Evolutionary conservation across 345 rosid genomes (phyloP).

Genomic region (Eucalyptus lansdowneana): DNA sequence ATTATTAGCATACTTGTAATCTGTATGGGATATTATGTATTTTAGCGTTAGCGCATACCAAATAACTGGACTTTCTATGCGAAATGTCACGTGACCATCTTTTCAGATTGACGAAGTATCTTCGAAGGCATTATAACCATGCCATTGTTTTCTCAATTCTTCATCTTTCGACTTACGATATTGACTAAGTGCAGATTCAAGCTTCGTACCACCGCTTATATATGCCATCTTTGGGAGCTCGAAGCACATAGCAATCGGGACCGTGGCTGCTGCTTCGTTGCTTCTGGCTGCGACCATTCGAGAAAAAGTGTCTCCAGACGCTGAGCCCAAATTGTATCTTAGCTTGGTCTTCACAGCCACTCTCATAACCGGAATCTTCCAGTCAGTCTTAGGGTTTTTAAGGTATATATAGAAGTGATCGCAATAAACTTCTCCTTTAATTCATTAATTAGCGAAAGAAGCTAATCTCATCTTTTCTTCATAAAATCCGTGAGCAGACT

Average conservation of each 20-base stretch:
- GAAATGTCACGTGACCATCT: not conserved
- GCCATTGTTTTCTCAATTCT: not conserved
- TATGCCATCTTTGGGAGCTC: constrained; percentile 85
- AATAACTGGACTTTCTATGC: not conserved
- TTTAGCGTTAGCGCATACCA: not conserved
- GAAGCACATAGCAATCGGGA: constrained; percentile 72
- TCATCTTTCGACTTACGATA: not conserved
- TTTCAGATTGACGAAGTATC: not conserved
- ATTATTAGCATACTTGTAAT: not conserved
- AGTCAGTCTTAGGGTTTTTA: constrained; percentile 43
- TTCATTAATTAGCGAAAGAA: not conserved
- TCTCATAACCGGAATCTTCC: constrained; percentile 67
- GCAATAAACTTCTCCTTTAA: not conserved
- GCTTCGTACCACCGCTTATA: constrained; percentile 74
- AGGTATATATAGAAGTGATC: constrained; percentile 16
- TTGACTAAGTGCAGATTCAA: constrained; percentile 37
- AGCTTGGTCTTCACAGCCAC: constrained; percentile 64
- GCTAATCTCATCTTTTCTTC: not conserved
- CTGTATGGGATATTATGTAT: not conserved
- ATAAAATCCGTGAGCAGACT: constrained; percentile 14
- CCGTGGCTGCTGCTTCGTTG: constrained; percentile 77
- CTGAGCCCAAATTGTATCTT: constrained; percentile 50
- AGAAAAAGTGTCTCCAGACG: constrained; percentile 11
- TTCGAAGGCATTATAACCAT: not conserved
- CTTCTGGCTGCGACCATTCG: constrained; percentile 39